Base-by-base conservation (phyloP, 31 red algal genomes). In the Asparagopsis taxiformis region DNA sequence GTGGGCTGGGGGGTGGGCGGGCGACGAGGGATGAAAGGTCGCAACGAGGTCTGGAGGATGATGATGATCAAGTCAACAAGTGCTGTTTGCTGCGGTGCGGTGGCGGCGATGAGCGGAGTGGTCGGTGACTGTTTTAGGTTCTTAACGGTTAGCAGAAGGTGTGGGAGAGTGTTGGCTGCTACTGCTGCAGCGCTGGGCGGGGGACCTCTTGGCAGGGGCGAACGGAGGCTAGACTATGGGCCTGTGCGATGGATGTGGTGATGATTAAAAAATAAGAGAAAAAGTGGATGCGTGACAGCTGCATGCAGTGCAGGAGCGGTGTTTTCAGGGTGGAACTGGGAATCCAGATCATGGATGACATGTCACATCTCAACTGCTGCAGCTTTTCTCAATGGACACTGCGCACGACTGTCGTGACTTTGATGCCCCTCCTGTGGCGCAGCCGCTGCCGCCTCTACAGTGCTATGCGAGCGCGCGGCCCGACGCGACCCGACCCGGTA, bases 241-340 rank as follows among this genome's bases (percentile, higher is more conserved):
- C 41, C 6, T 6, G 41, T 13, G 41, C 41, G 41, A 46, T 6
- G 41, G 41, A 46, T 46, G 41, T 13, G 41, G 41, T 46, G 41
- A 13, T 13, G 41, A 6, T 6, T 46, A 13, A 46, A 46, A 46
- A 9, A 46, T 46, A 46, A 13, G 41, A 46, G 13, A 46, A 46
- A 9, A 6, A 46, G 41, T 6, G 13, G 6, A 9, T 46, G 41
- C 41, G 13, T 9, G 6, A 46, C 41, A 46, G 41, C 13, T 9
- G 13, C 41, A 6, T 46, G 41, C 41, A 13, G 8, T 46, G 41
- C 13, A 6, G 41, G 13, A 13, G 41, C 41, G 41, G 8, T 46
- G 41, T 46, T 46, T 46, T 46, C 41, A 13, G 41, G 41, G 41
- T 46, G 41, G 41, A 46, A 46, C 41, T 46, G 41, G 41, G 41